phyloP scores from a whole-genome alignment of 768 basidiomycete genomes.

The Mycena kentingensis region DNA sequence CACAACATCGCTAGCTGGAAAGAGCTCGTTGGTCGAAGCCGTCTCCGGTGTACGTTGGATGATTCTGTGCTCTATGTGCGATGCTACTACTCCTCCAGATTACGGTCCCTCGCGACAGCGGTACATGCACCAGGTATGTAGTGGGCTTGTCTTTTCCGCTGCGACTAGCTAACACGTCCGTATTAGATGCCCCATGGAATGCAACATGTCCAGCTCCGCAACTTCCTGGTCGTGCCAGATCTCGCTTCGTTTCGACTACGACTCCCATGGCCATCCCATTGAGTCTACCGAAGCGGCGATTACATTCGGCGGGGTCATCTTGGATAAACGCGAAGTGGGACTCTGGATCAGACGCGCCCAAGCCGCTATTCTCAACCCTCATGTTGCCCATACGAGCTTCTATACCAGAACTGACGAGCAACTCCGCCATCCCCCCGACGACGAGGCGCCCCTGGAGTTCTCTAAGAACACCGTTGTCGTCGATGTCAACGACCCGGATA shows the following conservation, averaged over 20 bases:
- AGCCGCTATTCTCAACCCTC: constrained; percentile 54
- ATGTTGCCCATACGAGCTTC: constrained; percentile 30
- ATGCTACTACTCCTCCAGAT: constrained; percentile 39
- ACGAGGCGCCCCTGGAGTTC: constrained; percentile 33
- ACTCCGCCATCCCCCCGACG: no score
- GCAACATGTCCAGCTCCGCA: constrained; percentile 44
- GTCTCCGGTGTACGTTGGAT: constrained; percentile 49
- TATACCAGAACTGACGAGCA: constrained; percentile 28
- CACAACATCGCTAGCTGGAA: constrained; percentile 48
- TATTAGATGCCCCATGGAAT: constrained; percentile 55
- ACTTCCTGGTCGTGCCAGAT: constrained; percentile 48
- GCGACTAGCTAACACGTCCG: no score
- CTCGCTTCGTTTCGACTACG: constrained; percentile 39
- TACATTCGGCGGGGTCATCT: constrained; percentile 46
- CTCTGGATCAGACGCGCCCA: constrained; percentile 60
- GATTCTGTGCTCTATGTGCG: neutral
- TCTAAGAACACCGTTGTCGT: constrained; percentile 55
- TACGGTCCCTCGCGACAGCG: constrained; percentile 61
- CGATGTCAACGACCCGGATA: constrained; percentile 44
- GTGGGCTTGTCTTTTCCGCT: no score
- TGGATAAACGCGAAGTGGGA: constrained; percentile 48
- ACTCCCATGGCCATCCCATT: constrained; percentile 13
- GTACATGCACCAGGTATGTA: constrained; percentile 56
- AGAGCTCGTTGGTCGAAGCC: constrained; percentile 61
- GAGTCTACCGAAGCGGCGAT: neutral